Conservation (phyloP, 495 filamentous ascomycete species). For the Podospora comata region DNA sequence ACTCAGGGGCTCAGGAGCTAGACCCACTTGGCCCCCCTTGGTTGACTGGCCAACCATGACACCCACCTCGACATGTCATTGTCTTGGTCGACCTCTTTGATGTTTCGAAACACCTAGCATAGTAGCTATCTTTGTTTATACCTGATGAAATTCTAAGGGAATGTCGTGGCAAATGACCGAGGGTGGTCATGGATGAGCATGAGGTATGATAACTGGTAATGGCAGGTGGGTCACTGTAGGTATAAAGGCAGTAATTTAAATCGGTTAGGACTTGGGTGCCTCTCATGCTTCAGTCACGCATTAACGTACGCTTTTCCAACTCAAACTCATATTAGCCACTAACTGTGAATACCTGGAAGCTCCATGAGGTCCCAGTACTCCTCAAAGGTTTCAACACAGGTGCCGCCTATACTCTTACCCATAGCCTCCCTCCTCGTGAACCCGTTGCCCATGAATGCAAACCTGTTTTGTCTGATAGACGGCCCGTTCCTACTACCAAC, state of each 20-base stretch:
- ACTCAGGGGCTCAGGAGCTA: neutral
- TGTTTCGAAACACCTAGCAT: no score
- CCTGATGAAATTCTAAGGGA: no score
- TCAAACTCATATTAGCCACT: no score
- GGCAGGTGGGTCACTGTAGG: no score
- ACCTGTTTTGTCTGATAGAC: neutral
- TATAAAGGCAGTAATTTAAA: no score
- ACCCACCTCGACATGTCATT: neutral
- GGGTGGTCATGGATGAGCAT: no score
- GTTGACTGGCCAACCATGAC: neutral
- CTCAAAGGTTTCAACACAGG: neutral
- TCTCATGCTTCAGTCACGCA: no score
- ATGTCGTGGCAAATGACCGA: no score
- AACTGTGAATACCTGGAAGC: neutral
- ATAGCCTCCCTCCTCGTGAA: neutral
- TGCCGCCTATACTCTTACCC: neutral
- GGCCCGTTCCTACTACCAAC: neutral
- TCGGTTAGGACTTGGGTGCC: no score
- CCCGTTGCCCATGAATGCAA: neutral
- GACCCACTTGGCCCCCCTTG: neutral
- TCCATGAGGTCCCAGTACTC: neutral
- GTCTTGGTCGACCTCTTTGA: neutral
- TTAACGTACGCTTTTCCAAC: no score
- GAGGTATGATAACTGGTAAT: no score
- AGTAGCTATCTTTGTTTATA: no score